These are phyloP conservation scores for Durio zibethinus DNA, from an alignment of 345 rosid genomes.

Conservation along the genomic window DNA sequence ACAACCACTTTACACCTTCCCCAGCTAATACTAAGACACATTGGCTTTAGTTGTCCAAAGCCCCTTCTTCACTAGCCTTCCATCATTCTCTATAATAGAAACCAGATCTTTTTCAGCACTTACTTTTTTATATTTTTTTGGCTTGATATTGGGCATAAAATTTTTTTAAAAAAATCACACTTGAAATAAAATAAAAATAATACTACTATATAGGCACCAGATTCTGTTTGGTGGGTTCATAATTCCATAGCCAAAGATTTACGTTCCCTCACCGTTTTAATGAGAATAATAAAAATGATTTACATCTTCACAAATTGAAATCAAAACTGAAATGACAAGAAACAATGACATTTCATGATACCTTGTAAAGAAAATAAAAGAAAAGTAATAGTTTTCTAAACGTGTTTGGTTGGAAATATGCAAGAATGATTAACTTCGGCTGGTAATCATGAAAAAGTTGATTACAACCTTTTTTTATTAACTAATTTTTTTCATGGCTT, in stretches of 20 bases:
- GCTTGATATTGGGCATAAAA: not conserved
- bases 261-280: conserved; percentile 7
- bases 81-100: conserved; percentile 2
- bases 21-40: not conserved
- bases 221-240: not conserved
- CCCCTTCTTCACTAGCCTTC: not conserved
- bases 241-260: not conserved
- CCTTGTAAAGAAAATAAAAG: not conserved
- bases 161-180: conserved; percentile 1
- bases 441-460: conserved; percentile 2
- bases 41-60: not conserved
- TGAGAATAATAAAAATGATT: not conserved
- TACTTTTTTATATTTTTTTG: not conserved
- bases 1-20: conserved; percentile 29
- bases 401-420: not conserved
- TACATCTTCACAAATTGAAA: not conserved
- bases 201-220: not conserved
- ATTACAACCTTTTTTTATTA: not conserved
- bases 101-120: not conserved
- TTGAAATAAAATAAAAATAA: not conserved
- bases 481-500: not conserved
- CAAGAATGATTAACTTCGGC: not conserved
- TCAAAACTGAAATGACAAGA: not conserved
- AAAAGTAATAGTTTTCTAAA: not conserved
- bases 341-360: conserved; percentile 3